Base-by-base conservation (phyloP, 1,139 yeast species). In the Taphrina wiesneri region DNA sequence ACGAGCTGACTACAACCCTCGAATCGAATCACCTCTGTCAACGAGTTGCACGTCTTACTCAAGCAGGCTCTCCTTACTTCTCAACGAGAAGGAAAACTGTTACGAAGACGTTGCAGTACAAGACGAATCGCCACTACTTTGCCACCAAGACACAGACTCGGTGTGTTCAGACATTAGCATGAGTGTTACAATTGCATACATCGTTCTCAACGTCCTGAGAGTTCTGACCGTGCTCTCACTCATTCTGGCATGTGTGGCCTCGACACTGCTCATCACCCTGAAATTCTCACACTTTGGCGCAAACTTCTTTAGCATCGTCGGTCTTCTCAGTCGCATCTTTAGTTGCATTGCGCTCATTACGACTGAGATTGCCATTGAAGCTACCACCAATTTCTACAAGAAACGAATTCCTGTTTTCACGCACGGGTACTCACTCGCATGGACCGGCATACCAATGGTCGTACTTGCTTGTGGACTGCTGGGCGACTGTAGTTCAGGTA, bases 381-480 rank as follows among this genome's bases (percentile, higher is more conserved):
- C 28, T 15, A 49, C 64, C 13, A 39, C 57, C 15, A 49, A 21
- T 11, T 26, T 39, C 1, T 39, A 47, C 49, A 32, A 28, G 17
- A 41, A 51, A 30, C n/a, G 51, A 2, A 26, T 51, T 2, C 64
- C 64, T 17, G 39, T 60, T 9, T 51, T 49, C 13, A 49, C 49
- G n/a, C 26, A 23, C 23, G 57, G 57, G 17, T 41, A 28, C 36
- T 43, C 54, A 0, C 41, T 60, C 19, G 64, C 64, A 3, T 60
- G 64, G 64, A 60, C 64, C 17, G 64, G 64, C 15, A 17, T 49
- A n/a, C 57, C 64, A 11, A 49, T 49, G 39, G 21, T 60, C 17
- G 17, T 51, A 9, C 26, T 60, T 19, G 26, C 52, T 7, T 45
- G 49, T 19, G 41, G 39, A 6, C 11, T 52, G 45, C 28, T 52